Evolutionary conservation across 345 rosid species (phyloP), one percentile per base, ranked within the genome.

Genomic region (Lagerstroemia speciosa): DNA sequence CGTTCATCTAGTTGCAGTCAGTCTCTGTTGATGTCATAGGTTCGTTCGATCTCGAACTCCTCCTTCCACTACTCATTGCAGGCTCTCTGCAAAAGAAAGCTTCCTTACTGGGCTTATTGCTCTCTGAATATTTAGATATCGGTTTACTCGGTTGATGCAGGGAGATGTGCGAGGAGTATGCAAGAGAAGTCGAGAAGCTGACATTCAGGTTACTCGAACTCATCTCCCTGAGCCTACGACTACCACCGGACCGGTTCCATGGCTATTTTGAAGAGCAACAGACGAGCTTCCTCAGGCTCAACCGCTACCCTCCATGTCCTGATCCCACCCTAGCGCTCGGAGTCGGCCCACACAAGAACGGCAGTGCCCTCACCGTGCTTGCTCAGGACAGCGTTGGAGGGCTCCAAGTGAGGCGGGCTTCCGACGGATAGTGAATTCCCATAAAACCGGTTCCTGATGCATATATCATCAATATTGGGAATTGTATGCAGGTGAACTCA

Each of bases 271-370:
- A 84, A 46, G 92, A 87, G 26, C 93, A 87, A 27, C 96, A 93
- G 70, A 85, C 77, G 19, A 83, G 84, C 75, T 79, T 86, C 37
- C 24, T 87, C 22, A 74, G 98, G 78, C 68, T 90, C 33, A 89
- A 93, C 65, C 80, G 82, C 80, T 90, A 89, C 71, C 97, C 97
- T 40, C 84, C 96, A 8, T 90, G 98, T 55, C 96, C 94, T 16
- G 75, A 73, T 37, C 96, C 97, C 0, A 84, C 85, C 57, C 86
- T 93, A 67, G 94, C 97, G 61, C 87, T 90, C 14, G 98, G 98
- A 5, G 89, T 89, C 11, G 97, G 98, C 19, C 79, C 84, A 3
- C 98, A 93, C 84, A 87, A 87, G 75, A 97, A 93, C 55, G 85
- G 80, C 1, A 88, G 89, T 46, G 92, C 92, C 69, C 66, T 90